phyloP scores from a whole-genome alignment of 225 moss, liverwort and hornwort species.

The Asterella californica region DNA sequence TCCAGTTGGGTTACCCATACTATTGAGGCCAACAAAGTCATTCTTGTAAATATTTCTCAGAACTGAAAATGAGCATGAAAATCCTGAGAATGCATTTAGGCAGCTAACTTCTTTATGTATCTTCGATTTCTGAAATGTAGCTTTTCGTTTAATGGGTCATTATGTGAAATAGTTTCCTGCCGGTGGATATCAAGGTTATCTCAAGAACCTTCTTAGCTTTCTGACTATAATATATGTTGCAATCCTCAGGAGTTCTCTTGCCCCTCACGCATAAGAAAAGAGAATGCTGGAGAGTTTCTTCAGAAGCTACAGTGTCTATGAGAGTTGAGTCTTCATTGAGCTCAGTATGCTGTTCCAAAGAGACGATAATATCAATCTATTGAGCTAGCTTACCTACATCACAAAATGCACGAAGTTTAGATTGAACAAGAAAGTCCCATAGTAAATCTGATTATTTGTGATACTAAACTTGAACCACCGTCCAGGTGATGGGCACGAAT shows the following conservation, averaged over 20 bases:
- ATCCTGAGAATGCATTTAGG: too few species aligned
- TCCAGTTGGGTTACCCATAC: too few species aligned
- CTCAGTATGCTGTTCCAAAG: constrained; percentile 76
- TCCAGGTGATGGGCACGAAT: neutral
- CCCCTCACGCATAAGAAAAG: constrained; percentile 55
- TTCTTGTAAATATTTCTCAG: too few species aligned
- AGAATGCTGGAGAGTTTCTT: constrained; percentile 52
- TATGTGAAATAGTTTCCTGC: constrained; percentile 44
- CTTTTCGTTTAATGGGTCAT: constrained; percentile 43
- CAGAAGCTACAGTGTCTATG: constrained; percentile 24
- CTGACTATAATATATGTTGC: constrained; percentile 43
- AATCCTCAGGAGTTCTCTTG: constrained; percentile 30
- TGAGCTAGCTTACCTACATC: constrained; percentile 66
- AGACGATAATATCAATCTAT: constrained; percentile 51
- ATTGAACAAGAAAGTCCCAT: neutral
- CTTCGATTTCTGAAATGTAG: constrained; percentile 8
- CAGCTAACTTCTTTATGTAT: too few species aligned
- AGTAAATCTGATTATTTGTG: too few species aligned
- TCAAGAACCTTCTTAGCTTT: constrained; percentile 34
- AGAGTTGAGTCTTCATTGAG: constrained; percentile 77
- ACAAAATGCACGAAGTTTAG: neutral
- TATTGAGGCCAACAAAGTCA: too few species aligned
- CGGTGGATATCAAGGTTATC: constrained; percentile 12
- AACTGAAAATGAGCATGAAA: too few species aligned
- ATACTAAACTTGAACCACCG: neutral